These are phyloP conservation scores for Zymoseptoria crescenta DNA, from an alignment of 2,329 filamentous ascomycete species.

Conservation along the genomic window DNA sequence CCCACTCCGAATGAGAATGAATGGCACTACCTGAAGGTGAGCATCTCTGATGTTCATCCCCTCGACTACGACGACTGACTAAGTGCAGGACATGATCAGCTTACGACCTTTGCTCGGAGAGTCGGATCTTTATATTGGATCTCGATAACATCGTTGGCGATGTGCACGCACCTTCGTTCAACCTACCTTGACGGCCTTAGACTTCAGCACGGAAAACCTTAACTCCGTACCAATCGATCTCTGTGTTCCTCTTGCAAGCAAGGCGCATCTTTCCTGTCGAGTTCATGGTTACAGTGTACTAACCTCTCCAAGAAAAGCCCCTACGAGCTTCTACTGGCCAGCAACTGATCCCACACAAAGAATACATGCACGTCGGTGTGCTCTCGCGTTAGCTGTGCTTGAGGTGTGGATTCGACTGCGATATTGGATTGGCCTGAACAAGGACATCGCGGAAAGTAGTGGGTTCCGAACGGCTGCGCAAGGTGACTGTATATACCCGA, in stretches of 20 bases:
- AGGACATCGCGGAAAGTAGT: too few relatives aligned
- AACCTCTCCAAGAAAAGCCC: too few relatives aligned
- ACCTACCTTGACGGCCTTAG: constrained; percentile 69
- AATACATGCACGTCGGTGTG: too few relatives aligned
- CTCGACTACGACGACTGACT: background rate
- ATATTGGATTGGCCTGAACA: too few relatives aligned
- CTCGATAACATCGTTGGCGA: constrained; percentile 64
- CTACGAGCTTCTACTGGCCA: too few relatives aligned
- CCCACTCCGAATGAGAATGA: constrained; percentile 62
- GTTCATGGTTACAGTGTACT: too few relatives aligned
- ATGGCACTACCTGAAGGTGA: constrained; percentile 63
- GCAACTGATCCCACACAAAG: too few relatives aligned
- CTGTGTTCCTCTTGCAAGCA: constrained; percentile 58
- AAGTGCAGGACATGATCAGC: constrained; percentile 55
- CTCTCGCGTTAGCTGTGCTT: too few relatives aligned
- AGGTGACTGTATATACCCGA: constrained; percentile 57
- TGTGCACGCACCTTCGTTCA: constrained; percentile 64
- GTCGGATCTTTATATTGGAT: constrained; percentile 71
- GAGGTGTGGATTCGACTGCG: too few relatives aligned
- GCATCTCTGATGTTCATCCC: background rate
- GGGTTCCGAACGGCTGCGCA: too few relatives aligned
- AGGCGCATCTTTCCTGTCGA: constrained; percentile 46
- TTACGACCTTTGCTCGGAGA: constrained; percentile 61
- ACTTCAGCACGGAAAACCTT: constrained; percentile 47
- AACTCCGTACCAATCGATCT: constrained; percentile 47